Percentiles rank a stretch among this genome's conserved stretches.
Conservation (phyloP, 768 basidiomycete genomes). For the Kwoniella heveanensis region DNA sequence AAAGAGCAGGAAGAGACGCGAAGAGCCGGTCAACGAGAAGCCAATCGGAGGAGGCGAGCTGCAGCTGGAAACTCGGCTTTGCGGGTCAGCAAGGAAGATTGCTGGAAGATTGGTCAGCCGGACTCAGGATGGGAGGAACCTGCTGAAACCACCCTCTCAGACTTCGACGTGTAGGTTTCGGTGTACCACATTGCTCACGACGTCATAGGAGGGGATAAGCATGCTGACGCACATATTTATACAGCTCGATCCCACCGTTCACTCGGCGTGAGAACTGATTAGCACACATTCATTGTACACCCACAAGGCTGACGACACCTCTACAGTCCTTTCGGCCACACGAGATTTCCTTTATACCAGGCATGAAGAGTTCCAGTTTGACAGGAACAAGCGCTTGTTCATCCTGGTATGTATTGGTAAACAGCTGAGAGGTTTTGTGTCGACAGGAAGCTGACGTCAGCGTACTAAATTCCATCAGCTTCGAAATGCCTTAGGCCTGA, state of each 20-base stretch:
- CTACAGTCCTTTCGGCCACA: slow-evolving; percentile 36
- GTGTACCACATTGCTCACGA: background rate
- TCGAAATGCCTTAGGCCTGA: slow-evolving; percentile 30
- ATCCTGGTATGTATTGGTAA: slow-evolving; percentile 25
- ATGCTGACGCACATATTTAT: slow-evolving; percentile 6
- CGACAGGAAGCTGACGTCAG: background rate
- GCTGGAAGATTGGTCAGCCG: slow-evolving; percentile 37
- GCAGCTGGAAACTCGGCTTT: slow-evolving; percentile 1
- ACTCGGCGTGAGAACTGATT: slow-evolving; percentile 38
- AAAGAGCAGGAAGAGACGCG: slow-evolving; percentile 8
- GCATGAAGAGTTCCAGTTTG: slow-evolving; percentile 31
- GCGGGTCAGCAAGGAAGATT: slow-evolving; percentile 26
- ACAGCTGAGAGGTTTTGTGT: background rate
- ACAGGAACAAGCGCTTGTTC: slow-evolving; percentile 37
- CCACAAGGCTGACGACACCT: background rate
- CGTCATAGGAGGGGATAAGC: background rate
- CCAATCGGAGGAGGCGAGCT: background rate
- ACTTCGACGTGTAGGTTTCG: slow-evolving; percentile 32
- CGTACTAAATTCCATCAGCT: slow-evolving; percentile 17
- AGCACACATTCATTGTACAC: too few relatives aligned
- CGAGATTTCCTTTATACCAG: slow-evolving; percentile 42
- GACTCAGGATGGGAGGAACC: slow-evolving; percentile 39
- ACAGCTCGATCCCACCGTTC: slow-evolving; percentile 39
- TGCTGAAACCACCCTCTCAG: slow-evolving; percentile 25
- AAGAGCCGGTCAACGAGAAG: slow-evolving; percentile 1